Conservation (phyloP, 208 protist genomes). For the Crithidia thermophila region DNA sequence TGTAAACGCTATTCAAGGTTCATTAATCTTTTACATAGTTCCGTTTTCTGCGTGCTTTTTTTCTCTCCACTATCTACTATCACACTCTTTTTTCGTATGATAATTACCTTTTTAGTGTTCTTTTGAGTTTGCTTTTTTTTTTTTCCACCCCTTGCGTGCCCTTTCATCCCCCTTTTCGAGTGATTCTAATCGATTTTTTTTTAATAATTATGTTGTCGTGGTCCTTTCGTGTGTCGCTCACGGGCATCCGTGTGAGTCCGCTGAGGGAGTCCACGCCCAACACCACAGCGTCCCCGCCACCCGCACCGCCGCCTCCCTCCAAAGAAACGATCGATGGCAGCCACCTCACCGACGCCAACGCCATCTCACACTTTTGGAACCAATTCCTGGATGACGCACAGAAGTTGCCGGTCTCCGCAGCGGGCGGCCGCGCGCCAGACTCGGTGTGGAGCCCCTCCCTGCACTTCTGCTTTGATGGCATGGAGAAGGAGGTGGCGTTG, state of each 20-base stretch:
- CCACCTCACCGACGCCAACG: not conserved
- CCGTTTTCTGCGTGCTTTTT: not conserved
- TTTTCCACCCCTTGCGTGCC: not conserved
- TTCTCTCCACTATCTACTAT: not conserved
- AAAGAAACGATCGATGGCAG: not conserved
- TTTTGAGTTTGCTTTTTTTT: not conserved
- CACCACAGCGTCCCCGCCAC: no score
- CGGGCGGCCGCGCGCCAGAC: not conserved
- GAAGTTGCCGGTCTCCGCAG: not conserved
- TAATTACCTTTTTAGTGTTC: not conserved
- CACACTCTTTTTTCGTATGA: not conserved
- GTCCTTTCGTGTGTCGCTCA: slow-evolving; percentile 27
- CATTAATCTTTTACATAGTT: not conserved
- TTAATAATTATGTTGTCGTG: slow-evolving; percentile 5
- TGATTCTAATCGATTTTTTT: not conserved
- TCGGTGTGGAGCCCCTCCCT: slow-evolving; percentile 11
- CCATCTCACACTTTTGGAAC: not conserved
- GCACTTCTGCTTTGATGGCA: slow-evolving; percentile 33
- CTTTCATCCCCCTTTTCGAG: not conserved
- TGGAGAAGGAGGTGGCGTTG: slow-evolving; percentile 30
- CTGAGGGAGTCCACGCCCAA: not conserved
- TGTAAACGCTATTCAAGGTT: not conserved
- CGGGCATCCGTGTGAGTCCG: slow-evolving; percentile 11
- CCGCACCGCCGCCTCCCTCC: not conserved
- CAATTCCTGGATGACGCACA: slow-evolving; percentile 1